A percentile compares a stretch with the other conserved stretches of the same genome.
phyloP scores from a whole-genome alignment of 345 rosid species.

The Syzygium jambos region DNA sequence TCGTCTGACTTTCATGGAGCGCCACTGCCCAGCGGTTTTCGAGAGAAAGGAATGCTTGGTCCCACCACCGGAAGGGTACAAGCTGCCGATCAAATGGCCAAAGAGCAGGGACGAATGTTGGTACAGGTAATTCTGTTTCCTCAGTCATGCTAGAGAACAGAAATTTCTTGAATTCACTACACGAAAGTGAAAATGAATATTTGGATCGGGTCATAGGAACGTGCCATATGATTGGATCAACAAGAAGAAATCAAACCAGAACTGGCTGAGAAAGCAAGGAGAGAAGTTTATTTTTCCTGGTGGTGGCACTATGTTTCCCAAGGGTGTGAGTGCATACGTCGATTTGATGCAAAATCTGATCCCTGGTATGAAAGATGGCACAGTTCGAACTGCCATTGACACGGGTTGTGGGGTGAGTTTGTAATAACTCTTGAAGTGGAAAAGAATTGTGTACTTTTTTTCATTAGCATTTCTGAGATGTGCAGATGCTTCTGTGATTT shows the following conservation, averaged over 20 bases:
- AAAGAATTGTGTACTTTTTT: neutral
- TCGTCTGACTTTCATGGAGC: constrained; percentile 87
- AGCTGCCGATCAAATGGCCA: constrained; percentile 90
- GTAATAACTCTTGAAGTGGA: neutral
- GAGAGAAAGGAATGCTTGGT: constrained; percentile 87
- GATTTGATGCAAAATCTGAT: constrained; percentile 90
- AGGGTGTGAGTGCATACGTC: constrained; percentile 87
- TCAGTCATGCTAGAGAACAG: neutral
- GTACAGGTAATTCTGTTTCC: constrained; percentile 62
- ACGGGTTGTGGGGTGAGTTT: constrained; percentile 94
- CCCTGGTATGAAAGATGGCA: constrained; percentile 93
- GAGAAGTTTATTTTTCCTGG: constrained; percentile 95
- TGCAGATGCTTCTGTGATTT: neutral
- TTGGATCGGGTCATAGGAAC: constrained; percentile 44
- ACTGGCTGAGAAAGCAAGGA: constrained; percentile 88
- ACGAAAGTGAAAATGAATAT: neutral
- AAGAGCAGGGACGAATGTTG: constrained; percentile 89
- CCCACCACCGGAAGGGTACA: constrained; percentile 94
- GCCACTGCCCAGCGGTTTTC: constrained; percentile 82
- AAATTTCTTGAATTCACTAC: neutral
- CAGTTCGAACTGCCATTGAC: constrained; percentile 87
- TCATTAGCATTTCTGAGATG: neutral
- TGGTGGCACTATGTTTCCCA: constrained; percentile 98
- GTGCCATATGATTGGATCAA: constrained; percentile 98
- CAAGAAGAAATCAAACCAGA: constrained; percentile 87